Evolutionary conservation across 1,139 yeast genomes (phyloP), one percentile per base, ranked within the genome.

Genomic region (Suhomyces choctaworum): DNA sequence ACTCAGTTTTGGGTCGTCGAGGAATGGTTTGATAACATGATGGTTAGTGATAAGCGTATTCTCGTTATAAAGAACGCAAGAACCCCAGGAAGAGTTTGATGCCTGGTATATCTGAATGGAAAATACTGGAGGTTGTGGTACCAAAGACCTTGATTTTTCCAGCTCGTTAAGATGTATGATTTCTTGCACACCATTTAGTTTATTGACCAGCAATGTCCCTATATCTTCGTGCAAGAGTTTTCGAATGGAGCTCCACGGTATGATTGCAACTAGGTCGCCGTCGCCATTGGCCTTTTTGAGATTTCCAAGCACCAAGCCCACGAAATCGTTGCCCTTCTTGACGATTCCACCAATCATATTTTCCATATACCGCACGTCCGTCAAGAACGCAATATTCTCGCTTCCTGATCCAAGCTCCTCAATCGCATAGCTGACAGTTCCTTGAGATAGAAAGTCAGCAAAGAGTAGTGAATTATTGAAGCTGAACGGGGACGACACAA

Each of bases 341-440:
- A 66, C 83, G 3, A 71, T 41, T 0, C 80, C 84, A 1, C 89
- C 89, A n/a, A 70, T 66, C 74, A 78, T 78, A 42, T 82, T 82
- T 31, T 81, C 88, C 38, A 82, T 52, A 47, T 70, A 82, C 44
- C 75, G 68, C 3, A 70, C 54, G 50, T 82, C 90, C 14, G 74
- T 58, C 5, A 81, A 57, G 40, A 66, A 70, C 4, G 62, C 67
- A 15, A 43, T 32, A 1, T 10, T 5, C 4, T 16, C 7, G 22
- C 14, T 22, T 4, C 7, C 17, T 17, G 8, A 7, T 5, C 14
- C 13, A 7, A 11, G 21, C 21, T 28, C 15, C 19, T 25, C 15
- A 8, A 36, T 15, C 4, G 55, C 50, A 12, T 56, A 66, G 39
- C 70, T 70, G 4, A 78, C 46, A n/a, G 62, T 55, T 0, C 85